Conservation (phyloP, 2,329 filamentous ascomycete genomes). For the Calonectria hongkongensis region DNA sequence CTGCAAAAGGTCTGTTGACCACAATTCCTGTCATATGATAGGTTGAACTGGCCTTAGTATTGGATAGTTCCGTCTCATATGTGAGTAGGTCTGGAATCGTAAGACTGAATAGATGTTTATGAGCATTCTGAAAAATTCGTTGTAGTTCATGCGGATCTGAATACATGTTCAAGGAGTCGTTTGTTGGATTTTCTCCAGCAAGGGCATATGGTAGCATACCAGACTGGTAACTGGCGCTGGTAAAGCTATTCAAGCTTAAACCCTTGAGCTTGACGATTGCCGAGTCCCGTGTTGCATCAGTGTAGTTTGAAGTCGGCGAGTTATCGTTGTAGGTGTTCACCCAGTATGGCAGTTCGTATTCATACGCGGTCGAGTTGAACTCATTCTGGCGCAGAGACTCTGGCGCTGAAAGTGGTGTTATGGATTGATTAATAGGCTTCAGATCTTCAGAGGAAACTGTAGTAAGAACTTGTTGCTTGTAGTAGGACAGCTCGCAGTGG, state of each 20-base stretch:
- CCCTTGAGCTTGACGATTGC: slow-evolving; percentile 49
- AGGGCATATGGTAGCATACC: slow-evolving; percentile 45
- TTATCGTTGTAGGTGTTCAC: slow-evolving; percentile 35
- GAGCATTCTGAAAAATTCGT: slow-evolving; percentile 49
- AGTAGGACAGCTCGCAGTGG: slow-evolving; percentile 68
- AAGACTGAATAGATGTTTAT: slow-evolving; percentile 57
- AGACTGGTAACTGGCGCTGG: slow-evolving; percentile 40
- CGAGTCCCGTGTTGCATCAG: neutral
- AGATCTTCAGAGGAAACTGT: slow-evolving; percentile 55
- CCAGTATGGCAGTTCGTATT: slow-evolving; percentile 57
- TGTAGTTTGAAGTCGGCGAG: neutral
- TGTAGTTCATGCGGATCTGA: slow-evolving; percentile 28
- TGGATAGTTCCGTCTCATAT: slow-evolving; percentile 35
- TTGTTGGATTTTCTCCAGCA: slow-evolving; percentile 43
- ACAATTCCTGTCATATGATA: slow-evolving; percentile 54
- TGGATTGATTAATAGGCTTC: slow-evolving; percentile 17
- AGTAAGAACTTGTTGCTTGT: slow-evolving; percentile 65
- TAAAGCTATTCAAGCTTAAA: slow-evolving; percentile 52
- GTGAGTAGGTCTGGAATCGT: slow-evolving; percentile 47
- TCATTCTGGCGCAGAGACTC: slow-evolving; percentile 44
- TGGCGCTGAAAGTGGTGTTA: slow-evolving; percentile 30
- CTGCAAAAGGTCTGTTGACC: slow-evolving; percentile 58
- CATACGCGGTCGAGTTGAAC: slow-evolving; percentile 61
- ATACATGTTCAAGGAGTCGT: slow-evolving; percentile 31
- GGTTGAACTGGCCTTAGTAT: slow-evolving; percentile 38